Evolutionary conservation across 306 rosid species (phyloP).

Genomic region (Lagenaria siceraria): DNA sequence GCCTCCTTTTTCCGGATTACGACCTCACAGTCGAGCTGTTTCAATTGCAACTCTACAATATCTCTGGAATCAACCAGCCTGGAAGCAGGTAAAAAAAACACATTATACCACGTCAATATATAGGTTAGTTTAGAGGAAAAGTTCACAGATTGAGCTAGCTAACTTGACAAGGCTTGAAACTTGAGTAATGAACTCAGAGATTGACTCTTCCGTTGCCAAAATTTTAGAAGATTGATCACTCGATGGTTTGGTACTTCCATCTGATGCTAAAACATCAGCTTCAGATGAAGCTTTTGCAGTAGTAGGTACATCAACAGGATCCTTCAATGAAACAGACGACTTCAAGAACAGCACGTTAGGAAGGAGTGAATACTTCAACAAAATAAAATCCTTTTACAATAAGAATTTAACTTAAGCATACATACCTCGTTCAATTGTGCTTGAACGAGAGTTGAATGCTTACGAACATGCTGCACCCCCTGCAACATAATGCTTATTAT

Average conservation of each 20-base stretch:
- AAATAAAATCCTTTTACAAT: constrained; percentile 17
- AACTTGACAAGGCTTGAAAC: constrained; percentile 67
- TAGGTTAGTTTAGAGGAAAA: not conserved
- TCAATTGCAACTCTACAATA: constrained; percentile 58
- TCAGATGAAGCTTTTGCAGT: constrained; percentile 27
- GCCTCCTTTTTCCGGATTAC: constrained; percentile 65
- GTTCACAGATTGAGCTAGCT: constrained; percentile 13
- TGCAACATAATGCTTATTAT: constrained; percentile 7
- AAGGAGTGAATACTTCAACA: constrained; percentile 15
- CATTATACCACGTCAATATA: not conserved
- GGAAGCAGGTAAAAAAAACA: constrained; percentile 12
- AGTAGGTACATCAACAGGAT: constrained; percentile 34
- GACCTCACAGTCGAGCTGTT: constrained; percentile 60
- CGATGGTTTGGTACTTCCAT: constrained; percentile 16
- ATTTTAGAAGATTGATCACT: constrained; percentile 19
- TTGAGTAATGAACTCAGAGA: constrained; percentile 51
- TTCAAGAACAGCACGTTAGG: constrained; percentile 21
- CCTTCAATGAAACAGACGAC: constrained; percentile 44
- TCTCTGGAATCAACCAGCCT: constrained; percentile 88
- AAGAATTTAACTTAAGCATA: constrained; percentile 14
- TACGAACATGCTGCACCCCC: constrained; percentile 25
- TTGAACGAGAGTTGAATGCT: constrained; percentile 23
- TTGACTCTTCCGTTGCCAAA: constrained; percentile 48
- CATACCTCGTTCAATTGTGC: constrained; percentile 49
- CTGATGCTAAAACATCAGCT: constrained; percentile 19